Evolutionary conservation across 148 eudicot species (phyloP).

Genomic region (Fagopyrum esculentum): DNA sequence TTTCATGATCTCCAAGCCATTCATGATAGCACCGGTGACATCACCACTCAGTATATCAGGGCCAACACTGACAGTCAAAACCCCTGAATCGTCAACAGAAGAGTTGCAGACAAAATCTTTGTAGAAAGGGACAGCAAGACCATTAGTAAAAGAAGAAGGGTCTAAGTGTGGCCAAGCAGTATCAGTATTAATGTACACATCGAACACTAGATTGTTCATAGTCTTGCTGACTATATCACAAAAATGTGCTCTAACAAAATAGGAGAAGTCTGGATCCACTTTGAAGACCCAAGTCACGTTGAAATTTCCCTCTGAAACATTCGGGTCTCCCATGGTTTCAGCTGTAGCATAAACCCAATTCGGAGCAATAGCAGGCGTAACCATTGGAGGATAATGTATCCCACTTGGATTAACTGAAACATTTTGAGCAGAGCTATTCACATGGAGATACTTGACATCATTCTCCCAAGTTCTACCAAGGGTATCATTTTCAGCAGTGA

Average conservation of each 20-base stretch:
- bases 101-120: slow-evolving; percentile 67
- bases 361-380: slow-evolving; percentile 63
- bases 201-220: slow-evolving; percentile 64
- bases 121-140: slow-evolving; percentile 66
- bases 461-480: slow-evolving; percentile 89
- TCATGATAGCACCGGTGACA: slow-evolving; percentile 45
- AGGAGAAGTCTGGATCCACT: slow-evolving; percentile 69
- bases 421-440: slow-evolving; percentile 70
- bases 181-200: slow-evolving; percentile 72
- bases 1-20: slow-evolving; percentile 88
- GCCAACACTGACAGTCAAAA: slow-evolving; percentile 71
- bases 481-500: slow-evolving; percentile 83
- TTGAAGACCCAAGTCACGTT: slow-evolving; percentile 83
- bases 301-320: slow-evolving; percentile 58
- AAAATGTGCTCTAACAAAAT: slow-evolving; percentile 68
- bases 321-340: slow-evolving; percentile 78
- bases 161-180: slow-evolving; percentile 51
- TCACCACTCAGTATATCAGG: slow-evolving; percentile 49
- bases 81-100: slow-evolving; percentile 35
- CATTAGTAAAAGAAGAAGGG: slow-evolving; percentile 48
- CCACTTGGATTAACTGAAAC: slow-evolving; percentile 55
- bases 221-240: slow-evolving; percentile 79
- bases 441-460: slow-evolving; percentile 72
- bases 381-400: slow-evolving; percentile 42
- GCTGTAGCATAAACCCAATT: slow-evolving; percentile 87